Conservation (phyloP, 2,329 filamentous ascomycete species). For the Aschersonia sp. region DNA sequence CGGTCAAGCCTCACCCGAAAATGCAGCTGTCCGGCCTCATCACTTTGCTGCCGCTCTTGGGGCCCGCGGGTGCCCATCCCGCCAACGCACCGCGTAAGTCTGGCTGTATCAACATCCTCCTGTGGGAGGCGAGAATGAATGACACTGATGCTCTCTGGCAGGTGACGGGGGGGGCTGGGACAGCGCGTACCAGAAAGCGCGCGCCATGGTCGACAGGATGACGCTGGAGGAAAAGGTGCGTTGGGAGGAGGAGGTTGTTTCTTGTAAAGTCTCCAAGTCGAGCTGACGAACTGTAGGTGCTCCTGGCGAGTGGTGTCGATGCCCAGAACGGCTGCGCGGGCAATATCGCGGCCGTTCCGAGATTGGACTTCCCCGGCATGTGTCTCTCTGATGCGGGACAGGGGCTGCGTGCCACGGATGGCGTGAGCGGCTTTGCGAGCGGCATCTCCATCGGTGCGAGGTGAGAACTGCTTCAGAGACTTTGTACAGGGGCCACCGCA, state of each 20-base stretch:
- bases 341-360: constrained; percentile 22
- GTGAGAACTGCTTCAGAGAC: constrained; percentile 5
- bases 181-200: constrained; percentile 51
- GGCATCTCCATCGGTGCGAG: constrained; percentile 26
- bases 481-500: no score
- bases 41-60: no score
- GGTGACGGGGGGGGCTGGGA: constrained; percentile 47
- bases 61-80: constrained; percentile 4
- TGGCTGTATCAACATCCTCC: no score
- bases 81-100: constrained; percentile 37
- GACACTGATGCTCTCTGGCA: constrained; percentile 25
- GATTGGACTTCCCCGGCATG: constrained; percentile 27
- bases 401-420: constrained; percentile 26
- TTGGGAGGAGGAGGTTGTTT: not conserved
- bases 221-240: constrained; percentile 59
- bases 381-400: constrained; percentile 30
- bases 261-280: not conserved
- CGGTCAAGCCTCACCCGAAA: no score
- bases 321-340: constrained; percentile 34
- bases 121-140: not conserved
- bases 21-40: no score
- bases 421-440: constrained; percentile 26
- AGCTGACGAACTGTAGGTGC: constrained; percentile 30
- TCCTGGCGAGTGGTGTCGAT: constrained; percentile 56
- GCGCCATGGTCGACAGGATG: constrained; percentile 54